These are phyloP conservation scores for Bremia lactucae DNA, from an alignment of 352 stramenopile genomes.

Conservation along the genomic window DNA sequence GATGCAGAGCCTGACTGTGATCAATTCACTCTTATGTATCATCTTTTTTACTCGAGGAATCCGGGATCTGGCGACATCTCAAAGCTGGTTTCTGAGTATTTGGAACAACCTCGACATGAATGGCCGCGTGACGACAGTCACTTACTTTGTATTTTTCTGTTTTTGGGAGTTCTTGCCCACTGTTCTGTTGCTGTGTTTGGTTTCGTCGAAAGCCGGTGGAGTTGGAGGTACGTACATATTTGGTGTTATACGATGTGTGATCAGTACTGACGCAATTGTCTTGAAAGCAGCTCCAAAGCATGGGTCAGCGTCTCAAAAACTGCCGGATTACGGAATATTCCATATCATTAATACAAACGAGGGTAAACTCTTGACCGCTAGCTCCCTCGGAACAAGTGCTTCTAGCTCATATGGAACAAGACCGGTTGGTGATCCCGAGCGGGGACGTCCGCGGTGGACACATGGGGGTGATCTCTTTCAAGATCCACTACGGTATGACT, in stretches of 20 bases:
- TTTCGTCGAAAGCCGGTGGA: conserved; percentile 72
- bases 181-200: conserved; percentile 63
- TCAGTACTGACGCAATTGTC: conserved; percentile 1
- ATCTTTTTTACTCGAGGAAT: conserved; percentile 78
- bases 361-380: conserved; percentile 50
- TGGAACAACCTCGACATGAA: conserved; percentile 84
- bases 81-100: conserved; percentile 80
- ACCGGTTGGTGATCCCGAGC: conserved; percentile 23
- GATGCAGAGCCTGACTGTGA: conserved; percentile 59
- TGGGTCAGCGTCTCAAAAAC: conserved; percentile 38
- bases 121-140: conserved; percentile 62
- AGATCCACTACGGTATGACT: conserved; percentile 76
- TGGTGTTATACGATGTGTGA: neutral
- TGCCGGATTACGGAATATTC: conserved; percentile 81
- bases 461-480: conserved; percentile 76
- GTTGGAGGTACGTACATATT: conserved; percentile 44
- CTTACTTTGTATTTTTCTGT: conserved; percentile 80
- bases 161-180: conserved; percentile 84
- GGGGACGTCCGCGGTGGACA: conserved; percentile 55
- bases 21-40: conserved; percentile 68
- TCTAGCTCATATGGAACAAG: conserved; percentile 44
- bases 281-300: conserved; percentile 46
- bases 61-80: conserved; percentile 66
- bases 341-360: conserved; percentile 72
- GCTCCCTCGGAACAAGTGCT: conserved; percentile 38